A percentile compares a stretch with the other conserved stretches of the same genome.
Conservation (phyloP, 2,329 filamentous ascomycete species). For the Stagonosporopsis chrysanthemi region DNA sequence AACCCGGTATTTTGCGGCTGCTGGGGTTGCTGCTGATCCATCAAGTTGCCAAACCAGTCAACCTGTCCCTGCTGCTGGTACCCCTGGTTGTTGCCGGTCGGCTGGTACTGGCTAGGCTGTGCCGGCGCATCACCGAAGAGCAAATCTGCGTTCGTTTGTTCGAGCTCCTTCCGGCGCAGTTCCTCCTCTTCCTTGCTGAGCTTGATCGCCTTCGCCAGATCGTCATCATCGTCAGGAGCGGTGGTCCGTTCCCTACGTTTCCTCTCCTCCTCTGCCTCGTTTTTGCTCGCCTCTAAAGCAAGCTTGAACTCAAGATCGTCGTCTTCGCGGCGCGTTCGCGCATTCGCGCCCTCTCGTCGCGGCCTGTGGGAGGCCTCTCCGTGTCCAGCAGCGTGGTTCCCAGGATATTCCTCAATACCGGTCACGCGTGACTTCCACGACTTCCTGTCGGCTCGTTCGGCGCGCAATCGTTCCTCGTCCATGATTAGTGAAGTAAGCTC, state of each 20-base stretch:
- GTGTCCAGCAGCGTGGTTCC: conserved; percentile 41
- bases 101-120: conserved; percentile 74
- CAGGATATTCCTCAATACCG: conserved; percentile 83
- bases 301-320: conserved; percentile 85
- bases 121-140: conserved; percentile 83
- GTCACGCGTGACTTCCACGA: conserved; percentile 97
- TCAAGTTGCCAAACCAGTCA: conserved; percentile 96
- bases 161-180: conserved; percentile 80
- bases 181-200: conserved; percentile 96
- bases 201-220: conserved; percentile 92
- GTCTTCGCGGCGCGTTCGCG: conserved; percentile 67
- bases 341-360: conserved; percentile 42
- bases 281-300: conserved; percentile 93
- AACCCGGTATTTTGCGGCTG: conserved; percentile 71
- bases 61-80: conserved; percentile 97
- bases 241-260: conserved; percentile 68
- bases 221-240: conserved; percentile 70
- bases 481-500: conserved; percentile 90
- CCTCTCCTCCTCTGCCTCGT: conserved; percentile 89
- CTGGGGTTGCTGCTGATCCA: conserved; percentile 69
- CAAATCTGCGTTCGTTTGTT: conserved; percentile 82
- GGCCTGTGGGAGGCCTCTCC: conserved; percentile 50
- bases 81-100: conserved; percentile 92
- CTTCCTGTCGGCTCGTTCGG: conserved; percentile 88
- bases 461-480: conserved; percentile 90